Evolutionary conservation across 2,329 filamentous ascomycete genomes (phyloP), one percentile per base, ranked within the genome.

Genomic region (Diplodia mutila): DNA sequence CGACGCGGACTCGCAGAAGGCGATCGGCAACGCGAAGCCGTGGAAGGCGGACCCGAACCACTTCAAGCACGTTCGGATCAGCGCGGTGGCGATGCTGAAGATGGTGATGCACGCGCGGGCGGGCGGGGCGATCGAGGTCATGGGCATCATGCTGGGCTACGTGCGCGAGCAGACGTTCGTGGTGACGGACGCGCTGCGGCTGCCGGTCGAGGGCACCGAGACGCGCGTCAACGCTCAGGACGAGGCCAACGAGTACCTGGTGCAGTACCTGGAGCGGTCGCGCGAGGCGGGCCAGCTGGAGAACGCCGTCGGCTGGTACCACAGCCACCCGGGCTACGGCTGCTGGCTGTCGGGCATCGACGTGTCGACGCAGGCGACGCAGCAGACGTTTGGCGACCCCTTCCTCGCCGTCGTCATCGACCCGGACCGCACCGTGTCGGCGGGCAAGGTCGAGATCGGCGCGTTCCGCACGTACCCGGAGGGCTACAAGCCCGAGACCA

Each of bases 101-200:
- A 99, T 99, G 95, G 93, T 96, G 71, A 98, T 97, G 92, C 95
- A 99, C 79, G 95, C 95, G 11, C 91, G 95, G n/a, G 94, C 93
- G 0, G 95, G 95, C 71, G 94, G 95, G 67, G 89, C 88, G 32
- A 86, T 98, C 71, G 95, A 99, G 83, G 87, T 99, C 74, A 99
- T 99, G 95, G 95, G 95, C 67, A 80, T 99, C 73, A 99, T 99
- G 95, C 91, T 97, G 77, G 95, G 95, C 70, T 97, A 97, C 79
- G 90, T 97, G 61, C 87, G 92, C 71, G 89, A 90, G 51, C 90
- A 96, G 74, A 89, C 91, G 1, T 92, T 99, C 75, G 88, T 99
- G 72, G 91, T 99, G 65, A 98, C 94, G 1, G 95, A 99, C 76
- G 93, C 94, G 29, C 95, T 98, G 80, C 89, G 94, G 23, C 83